phyloP scores from a whole-genome alignment of 106 monocot genomes.

The Dendrobium officinale region DNA sequence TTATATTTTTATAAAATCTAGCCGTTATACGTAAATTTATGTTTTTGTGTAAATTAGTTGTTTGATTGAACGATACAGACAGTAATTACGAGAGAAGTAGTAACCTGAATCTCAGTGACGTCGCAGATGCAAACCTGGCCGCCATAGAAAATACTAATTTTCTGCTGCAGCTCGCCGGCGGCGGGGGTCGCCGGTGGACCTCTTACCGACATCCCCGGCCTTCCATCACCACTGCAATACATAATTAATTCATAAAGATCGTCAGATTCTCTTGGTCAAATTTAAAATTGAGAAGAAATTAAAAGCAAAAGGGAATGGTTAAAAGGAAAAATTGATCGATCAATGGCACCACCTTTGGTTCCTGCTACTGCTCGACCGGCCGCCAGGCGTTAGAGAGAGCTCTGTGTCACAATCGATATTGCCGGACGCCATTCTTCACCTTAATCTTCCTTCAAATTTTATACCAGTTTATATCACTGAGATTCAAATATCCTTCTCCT shows the following conservation, averaged over 20 bases:
- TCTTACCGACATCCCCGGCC: background rate
- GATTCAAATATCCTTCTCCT: too few species aligned
- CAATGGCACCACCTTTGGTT: background rate
- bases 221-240: background rate
- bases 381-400: background rate
- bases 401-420: background rate
- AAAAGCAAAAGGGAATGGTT: background rate
- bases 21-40: too few species aligned
- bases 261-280: too few species aligned
- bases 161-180: background rate
- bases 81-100: background rate
- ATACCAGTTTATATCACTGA: too few species aligned
- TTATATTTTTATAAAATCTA: too few species aligned
- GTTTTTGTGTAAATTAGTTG: too few species aligned
- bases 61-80: too few species aligned
- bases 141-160: conserved; percentile 5
- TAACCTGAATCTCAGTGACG: conserved; percentile 16
- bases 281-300: background rate
- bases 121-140: conserved; percentile 4
- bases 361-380: background rate
- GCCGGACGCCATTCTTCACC: background rate
- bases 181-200: background rate
- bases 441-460: too few species aligned
- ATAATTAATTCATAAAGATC: background rate
- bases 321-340: background rate